Conservation (phyloP, 2,329 filamentous ascomycete genomes). For the Colletotrichum lentis region DNA sequence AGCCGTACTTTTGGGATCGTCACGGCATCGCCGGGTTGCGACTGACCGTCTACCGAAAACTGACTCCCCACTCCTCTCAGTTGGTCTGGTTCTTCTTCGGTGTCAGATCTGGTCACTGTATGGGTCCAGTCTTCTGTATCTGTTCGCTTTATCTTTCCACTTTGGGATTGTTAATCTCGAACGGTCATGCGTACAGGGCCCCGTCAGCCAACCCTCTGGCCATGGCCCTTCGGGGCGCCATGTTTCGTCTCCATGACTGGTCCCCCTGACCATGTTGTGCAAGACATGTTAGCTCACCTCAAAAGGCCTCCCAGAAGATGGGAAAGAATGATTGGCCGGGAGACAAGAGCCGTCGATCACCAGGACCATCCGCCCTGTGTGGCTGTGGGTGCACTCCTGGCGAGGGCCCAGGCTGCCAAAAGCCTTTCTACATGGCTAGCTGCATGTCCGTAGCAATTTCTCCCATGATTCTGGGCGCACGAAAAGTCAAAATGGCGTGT, state of each 20-base stretch:
- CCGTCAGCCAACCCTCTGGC: constrained; percentile 12
- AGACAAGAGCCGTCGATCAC: constrained; percentile 11
- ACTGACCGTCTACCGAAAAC: constrained; percentile 32
- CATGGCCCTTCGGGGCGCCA: constrained; percentile 11
- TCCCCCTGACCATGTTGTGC: constrained; percentile 31
- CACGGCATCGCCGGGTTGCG: constrained; percentile 32
- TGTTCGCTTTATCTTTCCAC: constrained; percentile 54
- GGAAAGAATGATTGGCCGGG: constrained; percentile 7
- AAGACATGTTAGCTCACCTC: constrained; percentile 6
- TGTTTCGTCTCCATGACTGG: constrained; percentile 21
- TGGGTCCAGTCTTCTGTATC: constrained; percentile 43
- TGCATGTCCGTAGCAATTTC: constrained; percentile 7
- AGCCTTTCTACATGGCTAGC: constrained; percentile 12
- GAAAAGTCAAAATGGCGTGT: not conserved
- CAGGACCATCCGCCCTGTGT: constrained; percentile 15
- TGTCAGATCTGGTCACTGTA: constrained; percentile 40
- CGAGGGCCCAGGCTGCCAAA: constrained; percentile 3
- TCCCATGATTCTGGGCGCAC: not conserved
- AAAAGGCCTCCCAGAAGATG: not conserved
- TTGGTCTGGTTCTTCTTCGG: constrained; percentile 42
- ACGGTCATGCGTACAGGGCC: constrained; percentile 20
- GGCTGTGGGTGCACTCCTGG: constrained; percentile 3
- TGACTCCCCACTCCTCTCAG: constrained; percentile 23
- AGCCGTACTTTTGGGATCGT: constrained; percentile 36
- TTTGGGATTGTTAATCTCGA: constrained; percentile 42